phyloP scores from a whole-genome alignment of 805 yeast species.

The Cyberlindnera subsufficiens region DNA sequence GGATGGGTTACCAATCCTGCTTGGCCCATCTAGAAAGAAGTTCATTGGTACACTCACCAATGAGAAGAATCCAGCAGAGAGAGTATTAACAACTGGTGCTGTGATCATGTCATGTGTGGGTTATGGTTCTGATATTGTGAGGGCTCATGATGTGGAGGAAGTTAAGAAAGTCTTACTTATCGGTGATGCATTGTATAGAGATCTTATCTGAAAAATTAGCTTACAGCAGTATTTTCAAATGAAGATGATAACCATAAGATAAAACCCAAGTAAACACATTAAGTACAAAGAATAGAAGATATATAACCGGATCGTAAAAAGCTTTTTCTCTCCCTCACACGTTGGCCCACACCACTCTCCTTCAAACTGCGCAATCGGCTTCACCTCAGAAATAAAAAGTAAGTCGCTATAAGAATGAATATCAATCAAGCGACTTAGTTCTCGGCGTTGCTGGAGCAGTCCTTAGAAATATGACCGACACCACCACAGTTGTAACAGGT shows the following conservation, averaged over 20 bases:
- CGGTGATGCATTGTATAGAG: constrained; percentile 70
- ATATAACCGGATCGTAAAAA: neutral
- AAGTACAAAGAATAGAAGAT: constrained; percentile 3
- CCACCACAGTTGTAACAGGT: constrained; percentile 43
- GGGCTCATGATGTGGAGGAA: constrained; percentile 80
- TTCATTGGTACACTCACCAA: constrained; percentile 76
- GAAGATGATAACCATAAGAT: neutral
- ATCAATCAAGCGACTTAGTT: neutral
- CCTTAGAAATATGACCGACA: constrained; percentile 83
- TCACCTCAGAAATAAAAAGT: neutral
- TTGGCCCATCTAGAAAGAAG: constrained; percentile 87
- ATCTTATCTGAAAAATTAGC: constrained; percentile 9
- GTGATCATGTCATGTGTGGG: constrained; percentile 68
- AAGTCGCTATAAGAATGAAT: neutral
- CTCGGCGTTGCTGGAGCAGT: constrained; percentile 36
- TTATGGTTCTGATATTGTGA: constrained; percentile 69
- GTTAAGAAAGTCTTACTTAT: constrained; percentile 47
- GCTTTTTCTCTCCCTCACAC: neutral
- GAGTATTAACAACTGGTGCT: constrained; percentile 75
- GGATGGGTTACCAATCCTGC: constrained; percentile 50
- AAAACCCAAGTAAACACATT: constrained; percentile 4
- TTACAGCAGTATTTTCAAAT: constrained; percentile 1
- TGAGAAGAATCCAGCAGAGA: constrained; percentile 47
- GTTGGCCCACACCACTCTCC: neutral
- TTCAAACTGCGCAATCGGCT: too few species aligned